Percentiles rank a stretch among this genome's conserved stretches.
These are phyloP conservation scores for Arthrobotrys musiformis DNA, from an alignment of 2,329 filamentous ascomycete species.

Conservation along the genomic window DNA sequence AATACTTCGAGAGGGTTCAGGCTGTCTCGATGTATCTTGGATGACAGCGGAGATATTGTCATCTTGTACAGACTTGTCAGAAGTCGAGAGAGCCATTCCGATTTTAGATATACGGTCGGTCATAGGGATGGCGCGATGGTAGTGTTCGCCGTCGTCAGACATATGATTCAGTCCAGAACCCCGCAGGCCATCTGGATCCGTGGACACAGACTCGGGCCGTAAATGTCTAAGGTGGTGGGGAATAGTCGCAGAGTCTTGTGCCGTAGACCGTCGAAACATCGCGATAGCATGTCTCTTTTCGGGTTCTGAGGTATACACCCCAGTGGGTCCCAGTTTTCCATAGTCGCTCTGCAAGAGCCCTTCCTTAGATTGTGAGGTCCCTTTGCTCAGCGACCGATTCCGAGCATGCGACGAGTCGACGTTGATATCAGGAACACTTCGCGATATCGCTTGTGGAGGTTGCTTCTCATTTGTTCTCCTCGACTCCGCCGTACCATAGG, in stretches of 20 bases:
- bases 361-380: constrained; percentile 52
- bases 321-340: constrained; percentile 19
- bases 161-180: constrained; percentile 20
- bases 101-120: constrained; percentile 52
- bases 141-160: constrained; percentile 36
- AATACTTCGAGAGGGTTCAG: neutral
- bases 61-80: constrained; percentile 52
- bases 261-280: constrained; percentile 48
- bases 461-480: constrained; percentile 39
- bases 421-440: constrained; percentile 42
- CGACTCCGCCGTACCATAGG: constrained; percentile 13
- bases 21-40: constrained; percentile 25
- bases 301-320: constrained; percentile 24
- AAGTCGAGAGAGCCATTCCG: constrained; percentile 51
- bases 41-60: constrained; percentile 47
- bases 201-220: constrained; percentile 51
- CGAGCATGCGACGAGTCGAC: constrained; percentile 43
- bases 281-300: constrained; percentile 47
- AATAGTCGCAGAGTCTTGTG: constrained; percentile 50
- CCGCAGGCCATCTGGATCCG: constrained; percentile 34
- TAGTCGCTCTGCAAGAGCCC: constrained; percentile 43
- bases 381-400: constrained; percentile 49
- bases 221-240: constrained; percentile 47
- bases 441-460: constrained; percentile 10
- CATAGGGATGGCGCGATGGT: neutral